Evolutionary conservation across 805 yeast genomes (phyloP), one percentile per base, ranked within the genome.

Genomic region (Myxozyma geophila): DNA sequence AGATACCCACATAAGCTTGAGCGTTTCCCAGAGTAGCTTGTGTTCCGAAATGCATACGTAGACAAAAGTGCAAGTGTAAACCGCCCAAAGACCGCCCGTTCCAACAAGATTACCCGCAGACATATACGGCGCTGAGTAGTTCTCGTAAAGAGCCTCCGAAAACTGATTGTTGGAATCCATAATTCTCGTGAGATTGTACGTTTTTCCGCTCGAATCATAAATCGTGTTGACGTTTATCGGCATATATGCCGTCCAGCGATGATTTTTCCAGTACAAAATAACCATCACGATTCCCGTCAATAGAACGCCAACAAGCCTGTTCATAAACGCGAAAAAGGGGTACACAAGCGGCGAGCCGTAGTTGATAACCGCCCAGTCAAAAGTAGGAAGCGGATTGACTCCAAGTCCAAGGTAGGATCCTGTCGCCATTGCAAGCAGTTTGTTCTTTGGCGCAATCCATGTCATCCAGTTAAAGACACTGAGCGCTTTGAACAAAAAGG

Each of bases 41-140:
- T 51, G 21, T 51, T 63, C 67, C 7, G 58, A 17, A 21, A 63
- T 47, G 17, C 43, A 48, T 8, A 60, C 44, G 51, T 63, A 63
- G 21, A 46, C 53, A 19, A 51, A 63, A 7, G 66, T 44, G 44
- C 56, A 40, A 8, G 67, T 63, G 39, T 43, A 63, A 19, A 63
- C 37, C 13, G 59, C 54, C 57, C 60, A 64, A 15, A 57, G 44
- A 7, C 60, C 56, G 13, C 64, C 62, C 13, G 54, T 57, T 28
- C 56, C 58, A 3, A 83, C 83, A 66, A 84, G 75, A 71, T 80
- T 81, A 0, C 85, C 87, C 3, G 87, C 87, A 44, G 82, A 72
- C 70, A 82, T 83, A 70, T 81, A 85, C 8, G 88, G 87, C 9
- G 87, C 87, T 0, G 87, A 85, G 67, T 82, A 80, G 46, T 76